phyloP scores from a whole-genome alignment of 441 rosid genomes.

The Lepidium campestre region DNA sequence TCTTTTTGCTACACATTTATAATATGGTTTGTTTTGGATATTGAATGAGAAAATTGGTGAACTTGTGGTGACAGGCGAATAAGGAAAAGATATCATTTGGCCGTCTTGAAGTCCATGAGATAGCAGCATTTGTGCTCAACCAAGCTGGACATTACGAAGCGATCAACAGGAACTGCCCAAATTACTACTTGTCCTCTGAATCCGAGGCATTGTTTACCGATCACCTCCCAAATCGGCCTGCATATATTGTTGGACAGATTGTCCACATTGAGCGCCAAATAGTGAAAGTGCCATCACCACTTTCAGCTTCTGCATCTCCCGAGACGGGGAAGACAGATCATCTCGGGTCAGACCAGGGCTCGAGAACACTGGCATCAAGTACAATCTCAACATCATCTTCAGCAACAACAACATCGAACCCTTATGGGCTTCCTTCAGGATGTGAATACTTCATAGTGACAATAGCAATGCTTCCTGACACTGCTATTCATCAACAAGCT shows the following conservation, averaged over 20 bases:
- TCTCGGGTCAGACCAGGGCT: constrained; percentile 41
- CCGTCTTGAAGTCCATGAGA: constrained; percentile 82
- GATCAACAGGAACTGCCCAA: constrained; percentile 63
- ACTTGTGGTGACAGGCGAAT: constrained; percentile 56
- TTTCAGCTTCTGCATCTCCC: constrained; percentile 26
- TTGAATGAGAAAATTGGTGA: constrained; percentile 1
- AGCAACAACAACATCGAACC: constrained; percentile 44
- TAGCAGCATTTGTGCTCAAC: constrained; percentile 91
- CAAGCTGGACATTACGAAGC: constrained; percentile 82
- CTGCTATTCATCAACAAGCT: constrained; percentile 61
- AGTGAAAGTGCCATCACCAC: constrained; percentile 43
- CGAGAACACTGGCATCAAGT: constrained; percentile 49
- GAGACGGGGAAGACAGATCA: constrained; percentile 40
- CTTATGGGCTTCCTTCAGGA: constrained; percentile 75
- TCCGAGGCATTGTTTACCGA: constrained; percentile 91
- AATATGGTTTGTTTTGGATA: background rate
- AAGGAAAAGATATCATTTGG: constrained; percentile 88
- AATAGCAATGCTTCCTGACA: constrained; percentile 94
- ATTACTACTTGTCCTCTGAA: constrained; percentile 83
- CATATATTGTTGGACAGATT: constrained; percentile 80
- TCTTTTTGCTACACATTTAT: background rate
- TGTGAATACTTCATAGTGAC: constrained; percentile 94
- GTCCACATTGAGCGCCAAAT: constrained; percentile 86
- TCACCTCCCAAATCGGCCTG: constrained; percentile 72
- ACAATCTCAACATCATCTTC: constrained; percentile 23